Conservation (phyloP, 148 eudicot species). For the Pharnaceum exiguum region DNA sequence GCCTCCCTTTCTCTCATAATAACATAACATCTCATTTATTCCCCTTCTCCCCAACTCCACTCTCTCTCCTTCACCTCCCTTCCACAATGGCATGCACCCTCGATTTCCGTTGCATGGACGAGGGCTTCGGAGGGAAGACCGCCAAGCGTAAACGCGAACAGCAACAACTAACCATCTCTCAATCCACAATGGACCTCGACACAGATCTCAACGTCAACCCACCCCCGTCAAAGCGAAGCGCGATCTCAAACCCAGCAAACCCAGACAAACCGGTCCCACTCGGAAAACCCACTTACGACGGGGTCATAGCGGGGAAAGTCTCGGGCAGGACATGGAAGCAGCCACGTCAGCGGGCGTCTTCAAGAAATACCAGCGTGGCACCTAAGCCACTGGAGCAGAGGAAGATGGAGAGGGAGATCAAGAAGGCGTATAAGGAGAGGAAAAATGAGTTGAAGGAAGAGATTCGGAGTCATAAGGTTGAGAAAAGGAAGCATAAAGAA, state of each 20-base stretch:
- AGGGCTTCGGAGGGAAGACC: conserved; percentile 95
- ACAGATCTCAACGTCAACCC: conserved; percentile 15
- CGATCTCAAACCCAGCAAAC: conserved; percentile 42
- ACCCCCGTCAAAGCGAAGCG: conserved; percentile 57
- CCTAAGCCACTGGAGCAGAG: conserved; percentile 18
- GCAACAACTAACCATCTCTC: background rate
- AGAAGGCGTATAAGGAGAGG: conserved; percentile 61
- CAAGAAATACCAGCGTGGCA: conserved; percentile 37
- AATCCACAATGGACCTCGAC: conserved; percentile 30
- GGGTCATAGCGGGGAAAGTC: conserved; percentile 82
- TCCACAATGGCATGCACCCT: conserved; percentile 73
- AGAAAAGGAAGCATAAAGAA: conserved; percentile 26
- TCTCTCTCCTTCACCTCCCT: background rate
- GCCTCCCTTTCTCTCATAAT: too few relatives aligned
- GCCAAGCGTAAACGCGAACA: conserved; percentile 69
- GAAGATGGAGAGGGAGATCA: conserved; percentile 32
- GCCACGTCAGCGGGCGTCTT: conserved; percentile 56
- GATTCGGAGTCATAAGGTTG: conserved; percentile 20
- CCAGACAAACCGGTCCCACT: conserved; percentile 63
- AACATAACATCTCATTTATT: too few relatives aligned
- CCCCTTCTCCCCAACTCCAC: background rate
- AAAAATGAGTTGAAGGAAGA: conserved; percentile 32
- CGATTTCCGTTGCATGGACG: conserved; percentile 76
- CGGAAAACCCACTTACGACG: conserved; percentile 83
- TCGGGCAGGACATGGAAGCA: conserved; percentile 86